Conservation (phyloP, 805 yeast genomes). For the Teunomyces tritomae region DNA sequence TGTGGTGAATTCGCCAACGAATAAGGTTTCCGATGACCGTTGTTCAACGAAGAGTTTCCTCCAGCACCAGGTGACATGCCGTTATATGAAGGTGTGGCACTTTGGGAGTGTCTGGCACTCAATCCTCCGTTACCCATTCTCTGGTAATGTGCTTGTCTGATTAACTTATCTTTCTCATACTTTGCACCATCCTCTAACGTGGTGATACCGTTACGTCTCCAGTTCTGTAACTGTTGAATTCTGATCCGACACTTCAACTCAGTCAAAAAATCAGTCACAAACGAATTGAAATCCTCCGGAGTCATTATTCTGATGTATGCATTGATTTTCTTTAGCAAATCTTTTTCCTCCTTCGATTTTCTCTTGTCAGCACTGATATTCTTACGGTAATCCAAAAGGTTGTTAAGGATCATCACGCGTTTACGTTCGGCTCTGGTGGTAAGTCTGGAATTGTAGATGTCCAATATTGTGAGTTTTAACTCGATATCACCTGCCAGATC, state of each 20-base stretch:
- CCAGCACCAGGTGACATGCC: slow-evolving; percentile 3
- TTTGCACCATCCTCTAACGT: slow-evolving; percentile 77
- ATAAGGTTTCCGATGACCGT: slow-evolving; percentile 21
- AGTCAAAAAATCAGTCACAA: slow-evolving; percentile 67
- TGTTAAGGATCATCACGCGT: slow-evolving; percentile 72
- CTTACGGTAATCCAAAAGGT: slow-evolving; percentile 79
- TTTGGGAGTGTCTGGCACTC: slow-evolving; percentile 19
- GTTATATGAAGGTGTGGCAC: slow-evolving; percentile 7
- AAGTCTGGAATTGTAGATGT: slow-evolving; percentile 84
- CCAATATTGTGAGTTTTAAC: slow-evolving; percentile 80
- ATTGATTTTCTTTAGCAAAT: slow-evolving; percentile 68
- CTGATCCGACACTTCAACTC: slow-evolving; percentile 79
- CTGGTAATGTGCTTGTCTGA: slow-evolving; percentile 61
- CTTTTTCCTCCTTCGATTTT: slow-evolving; percentile 87
- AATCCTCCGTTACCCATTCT: slow-evolving; percentile 46
- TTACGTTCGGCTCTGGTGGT: slow-evolving; percentile 93
- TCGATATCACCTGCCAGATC: slow-evolving; percentile 88
- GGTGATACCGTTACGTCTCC: slow-evolving; percentile 88
- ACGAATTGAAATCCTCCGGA: slow-evolving; percentile 73
- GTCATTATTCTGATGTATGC: slow-evolving; percentile 81
- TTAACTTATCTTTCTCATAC: slow-evolving; percentile 84
- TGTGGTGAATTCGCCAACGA: slow-evolving; percentile 25
- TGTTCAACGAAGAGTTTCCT: slow-evolving; percentile 5
- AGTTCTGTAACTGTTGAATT: slow-evolving; percentile 87
- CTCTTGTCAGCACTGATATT: slow-evolving; percentile 80